phyloP scores from a whole-genome alignment of 345 rosid genomes.

The Cochlearia excelsa region DNA sequence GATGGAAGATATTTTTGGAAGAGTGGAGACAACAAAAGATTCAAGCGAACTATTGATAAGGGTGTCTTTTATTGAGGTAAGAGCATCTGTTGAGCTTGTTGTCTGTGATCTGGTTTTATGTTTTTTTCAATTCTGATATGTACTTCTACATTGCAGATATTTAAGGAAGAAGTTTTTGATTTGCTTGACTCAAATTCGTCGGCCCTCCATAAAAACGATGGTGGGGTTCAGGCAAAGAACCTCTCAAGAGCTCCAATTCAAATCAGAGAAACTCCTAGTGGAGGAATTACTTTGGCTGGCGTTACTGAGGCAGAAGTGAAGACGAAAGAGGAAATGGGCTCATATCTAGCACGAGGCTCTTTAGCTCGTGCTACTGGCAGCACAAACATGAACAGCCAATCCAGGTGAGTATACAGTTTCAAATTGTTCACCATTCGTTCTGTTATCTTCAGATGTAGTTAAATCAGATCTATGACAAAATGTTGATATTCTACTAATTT shows the following conservation, averaged over 20 bases:
- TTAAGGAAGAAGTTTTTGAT: constrained; percentile 95
- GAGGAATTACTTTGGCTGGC: constrained; percentile 95
- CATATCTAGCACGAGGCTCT: constrained; percentile 70
- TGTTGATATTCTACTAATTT: not conserved
- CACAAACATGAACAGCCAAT: constrained; percentile 96
- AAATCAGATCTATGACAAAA: too few relatives aligned
- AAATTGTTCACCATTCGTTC: constrained; percentile 3
- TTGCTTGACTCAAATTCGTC: constrained; percentile 64
- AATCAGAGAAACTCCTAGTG: constrained; percentile 82
- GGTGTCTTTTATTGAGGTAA: constrained; percentile 94
- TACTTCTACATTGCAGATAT: constrained; percentile 49
- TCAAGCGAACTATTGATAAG: constrained; percentile 65
- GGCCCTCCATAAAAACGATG: constrained; percentile 48
- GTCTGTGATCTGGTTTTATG: not conserved
- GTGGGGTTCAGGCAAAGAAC: constrained; percentile 40
- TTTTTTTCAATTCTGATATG: not conserved
- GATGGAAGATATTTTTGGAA: constrained; percentile 67
- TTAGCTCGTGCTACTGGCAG: constrained; percentile 88
- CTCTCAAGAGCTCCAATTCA: constrained; percentile 77
- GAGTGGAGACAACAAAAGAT: constrained; percentile 47
- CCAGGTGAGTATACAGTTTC: constrained; percentile 48
- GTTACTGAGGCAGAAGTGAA: constrained; percentile 89
- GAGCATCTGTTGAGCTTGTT: not conserved
- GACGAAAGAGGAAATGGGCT: constrained; percentile 87
- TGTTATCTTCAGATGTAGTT: not conserved